Evolutionary conservation across 1,284 basidiomycete species (phyloP).

Genomic region (Neotropicomus parvogracilis): DNA sequence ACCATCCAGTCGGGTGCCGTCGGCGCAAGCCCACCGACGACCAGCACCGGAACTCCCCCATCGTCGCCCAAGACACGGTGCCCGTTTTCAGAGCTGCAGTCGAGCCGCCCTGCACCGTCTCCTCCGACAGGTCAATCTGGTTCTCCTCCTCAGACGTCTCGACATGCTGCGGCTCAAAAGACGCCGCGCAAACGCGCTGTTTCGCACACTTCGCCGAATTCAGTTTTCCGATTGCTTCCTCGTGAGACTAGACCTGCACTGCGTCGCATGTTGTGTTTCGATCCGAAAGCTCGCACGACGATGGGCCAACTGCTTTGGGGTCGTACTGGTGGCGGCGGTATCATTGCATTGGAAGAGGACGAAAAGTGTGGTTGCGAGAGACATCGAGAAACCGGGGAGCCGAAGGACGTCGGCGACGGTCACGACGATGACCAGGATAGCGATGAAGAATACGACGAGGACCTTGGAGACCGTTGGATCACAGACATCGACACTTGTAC

Average conservation of each 20-base stretch:
- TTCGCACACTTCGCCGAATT: conserved; percentile 84
- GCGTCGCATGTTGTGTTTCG: conserved; percentile 91
- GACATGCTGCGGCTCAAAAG: conserved; percentile 17
- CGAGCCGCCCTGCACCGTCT: conserved; percentile 23
- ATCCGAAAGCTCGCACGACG: conserved; percentile 87
- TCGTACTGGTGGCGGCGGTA: conserved; percentile 64
- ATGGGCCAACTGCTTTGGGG: conserved; percentile 91
- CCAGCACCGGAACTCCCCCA: conserved; percentile 1
- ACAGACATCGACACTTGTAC: conserved; percentile 73
- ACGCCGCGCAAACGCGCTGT: conserved; percentile 52
- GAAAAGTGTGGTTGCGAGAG: conserved; percentile 58
- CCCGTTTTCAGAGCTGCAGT: conserved; percentile 17
- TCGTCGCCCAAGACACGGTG: conserved; percentile 21
- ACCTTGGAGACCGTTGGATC: conserved; percentile 77
- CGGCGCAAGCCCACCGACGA: conserved; percentile 5
- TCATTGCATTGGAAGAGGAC: conserved; percentile 46
- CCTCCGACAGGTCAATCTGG: conserved; percentile 12
- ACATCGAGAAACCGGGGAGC: conserved; percentile 36
- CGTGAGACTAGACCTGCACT: conserved; percentile 87
- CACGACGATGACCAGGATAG: conserved; percentile 28
- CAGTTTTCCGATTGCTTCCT: conserved; percentile 95
- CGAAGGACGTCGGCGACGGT: conserved; percentile 10
- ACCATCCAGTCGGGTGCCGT: background rate
- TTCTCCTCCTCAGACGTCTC: conserved; percentile 4
- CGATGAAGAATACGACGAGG: conserved; percentile 68